Conservation (phyloP, 2,329 filamentous ascomycete genomes). For the Fusarium begoniae region DNA sequence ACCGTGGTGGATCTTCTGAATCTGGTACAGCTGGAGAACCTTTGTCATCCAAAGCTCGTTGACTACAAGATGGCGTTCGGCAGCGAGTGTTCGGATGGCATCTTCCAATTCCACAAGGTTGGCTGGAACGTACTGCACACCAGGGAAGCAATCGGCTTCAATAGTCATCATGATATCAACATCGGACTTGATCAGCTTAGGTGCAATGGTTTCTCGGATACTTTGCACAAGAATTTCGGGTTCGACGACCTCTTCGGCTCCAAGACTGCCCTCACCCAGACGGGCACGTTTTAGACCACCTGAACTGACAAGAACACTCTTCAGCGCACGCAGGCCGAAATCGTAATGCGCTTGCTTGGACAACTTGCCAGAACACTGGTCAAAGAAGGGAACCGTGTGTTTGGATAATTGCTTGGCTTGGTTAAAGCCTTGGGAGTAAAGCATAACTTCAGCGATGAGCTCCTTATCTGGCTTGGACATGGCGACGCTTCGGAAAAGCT, state of each 20-base stretch:
- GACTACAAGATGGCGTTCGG: slow-evolving; percentile 86
- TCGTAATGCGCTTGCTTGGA: slow-evolving; percentile 99
- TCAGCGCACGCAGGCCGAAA: slow-evolving; percentile 95
- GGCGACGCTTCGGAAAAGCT: slow-evolving; percentile 97
- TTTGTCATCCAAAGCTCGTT: slow-evolving; percentile 98
- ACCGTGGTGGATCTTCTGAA: slow-evolving; percentile 97
- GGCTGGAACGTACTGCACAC: slow-evolving; percentile 90
- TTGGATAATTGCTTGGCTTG: slow-evolving; percentile 94
- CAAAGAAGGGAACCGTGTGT: slow-evolving; percentile 98
- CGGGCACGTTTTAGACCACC: slow-evolving; percentile 92
- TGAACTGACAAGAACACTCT: slow-evolving; percentile 98
- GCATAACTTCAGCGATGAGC: slow-evolving; percentile 99
- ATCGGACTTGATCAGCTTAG: slow-evolving; percentile 93
- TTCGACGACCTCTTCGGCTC: slow-evolving; percentile 80
- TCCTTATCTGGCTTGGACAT: slow-evolving; percentile 99
- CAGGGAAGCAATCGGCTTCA: slow-evolving; percentile 88
- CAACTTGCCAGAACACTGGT: slow-evolving; percentile 80
- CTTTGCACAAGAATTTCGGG: slow-evolving; percentile 99
- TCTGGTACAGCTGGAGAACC: slow-evolving; percentile 95
- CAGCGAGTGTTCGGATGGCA: slow-evolving; percentile 84
- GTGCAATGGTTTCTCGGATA: slow-evolving; percentile 96
- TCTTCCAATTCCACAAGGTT: slow-evolving; percentile 81
- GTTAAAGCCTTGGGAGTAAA: slow-evolving; percentile 99
- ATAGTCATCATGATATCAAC: slow-evolving; percentile 88
- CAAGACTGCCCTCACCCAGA: slow-evolving; percentile 66